phyloP scores from a whole-genome alignment of 2,329 filamentous ascomycete species.

The Cladosporium sp. region DNA sequence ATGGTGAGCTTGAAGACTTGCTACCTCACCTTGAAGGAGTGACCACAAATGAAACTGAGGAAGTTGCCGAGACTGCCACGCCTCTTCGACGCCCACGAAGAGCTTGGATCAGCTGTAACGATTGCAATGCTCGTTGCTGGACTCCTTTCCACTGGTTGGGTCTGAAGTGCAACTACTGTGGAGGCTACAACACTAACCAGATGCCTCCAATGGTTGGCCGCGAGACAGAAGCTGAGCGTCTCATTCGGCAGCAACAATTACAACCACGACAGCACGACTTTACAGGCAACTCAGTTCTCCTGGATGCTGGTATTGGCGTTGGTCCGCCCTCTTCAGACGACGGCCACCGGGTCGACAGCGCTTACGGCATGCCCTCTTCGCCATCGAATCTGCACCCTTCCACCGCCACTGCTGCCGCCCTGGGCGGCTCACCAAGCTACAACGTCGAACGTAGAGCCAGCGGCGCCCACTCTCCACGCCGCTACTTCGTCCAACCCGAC shows the following conservation, averaged over 20 bases:
- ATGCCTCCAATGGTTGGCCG: conserved; percentile 39
- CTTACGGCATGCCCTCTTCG: conserved; percentile 19
- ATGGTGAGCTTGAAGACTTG: conserved; percentile 28
- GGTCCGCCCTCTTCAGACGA: conserved; percentile 14
- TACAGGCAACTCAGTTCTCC: conserved; percentile 31
- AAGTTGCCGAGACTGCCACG: conserved; percentile 2
- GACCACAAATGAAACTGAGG: conserved; percentile 1
- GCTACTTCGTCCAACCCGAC: conserved; percentile 31
- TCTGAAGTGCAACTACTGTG: conserved; percentile 70
- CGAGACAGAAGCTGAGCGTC: conserved; percentile 31
- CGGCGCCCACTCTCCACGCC: conserved; percentile 25
- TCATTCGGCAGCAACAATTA: conserved; percentile 26
- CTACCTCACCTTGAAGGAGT: conserved; percentile 19
- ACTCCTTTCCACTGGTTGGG: conserved; percentile 93
- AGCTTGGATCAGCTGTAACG: conserved; percentile 86
- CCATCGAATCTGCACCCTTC: conserved; percentile 15
- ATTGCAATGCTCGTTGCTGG: conserved; percentile 82
- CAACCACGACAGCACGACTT: conserved; percentile 32
- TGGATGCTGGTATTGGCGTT: conserved; percentile 30
- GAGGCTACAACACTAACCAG: conserved; percentile 51
- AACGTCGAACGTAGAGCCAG: conserved; percentile 17
- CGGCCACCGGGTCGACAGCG: conserved; percentile 17
- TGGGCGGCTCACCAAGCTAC: conserved; percentile 15
- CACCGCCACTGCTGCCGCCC: conserved; percentile 12
- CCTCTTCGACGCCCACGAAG: conserved; percentile 32